These are phyloP conservation scores for Acer saccharum DNA, from an alignment of 345 rosid genomes.

Conservation along the genomic window DNA sequence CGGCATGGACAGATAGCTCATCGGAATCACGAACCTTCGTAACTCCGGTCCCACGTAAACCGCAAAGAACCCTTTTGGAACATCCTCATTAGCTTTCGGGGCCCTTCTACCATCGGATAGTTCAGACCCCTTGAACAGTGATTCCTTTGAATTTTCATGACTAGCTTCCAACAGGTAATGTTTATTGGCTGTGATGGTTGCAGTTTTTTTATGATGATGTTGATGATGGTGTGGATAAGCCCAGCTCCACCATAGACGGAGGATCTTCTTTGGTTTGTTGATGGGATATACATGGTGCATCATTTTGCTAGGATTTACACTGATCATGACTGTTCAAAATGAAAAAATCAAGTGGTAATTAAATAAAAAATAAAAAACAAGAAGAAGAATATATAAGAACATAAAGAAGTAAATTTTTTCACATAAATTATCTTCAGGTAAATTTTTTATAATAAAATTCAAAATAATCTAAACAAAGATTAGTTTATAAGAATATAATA, in stretches of 20 bases:
- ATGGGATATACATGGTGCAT: not conserved
- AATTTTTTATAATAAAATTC: not conserved
- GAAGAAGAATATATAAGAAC: not conserved
- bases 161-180: not conserved
- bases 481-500: not conserved
- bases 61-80: slow-evolving; percentile 61
- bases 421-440: not conserved
- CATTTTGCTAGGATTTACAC: not conserved
- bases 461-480: not conserved
- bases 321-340: not conserved
- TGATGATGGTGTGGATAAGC: not conserved
- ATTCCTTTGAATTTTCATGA: slow-evolving; percentile 18
- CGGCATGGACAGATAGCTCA: slow-evolving; percentile 46
- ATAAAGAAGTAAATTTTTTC: not conserved
- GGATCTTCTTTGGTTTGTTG: slow-evolving; percentile 8
- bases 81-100: not conserved
- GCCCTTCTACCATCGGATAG: slow-evolving; percentile 31
- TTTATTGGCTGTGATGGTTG: not conserved
- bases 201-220: not conserved
- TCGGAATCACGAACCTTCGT: slow-evolving; percentile 68
- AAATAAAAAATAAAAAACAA: too few relatives aligned
- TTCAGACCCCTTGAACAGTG: slow-evolving; percentile 33
- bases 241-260: slow-evolving; percentile 2
- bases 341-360: too few relatives aligned
- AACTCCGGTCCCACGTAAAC: slow-evolving; percentile 58